These are phyloP conservation scores for Prasinococcaceae sp. DNA, from an alignment of 139 green algal species.

Conservation along the genomic window DNA sequence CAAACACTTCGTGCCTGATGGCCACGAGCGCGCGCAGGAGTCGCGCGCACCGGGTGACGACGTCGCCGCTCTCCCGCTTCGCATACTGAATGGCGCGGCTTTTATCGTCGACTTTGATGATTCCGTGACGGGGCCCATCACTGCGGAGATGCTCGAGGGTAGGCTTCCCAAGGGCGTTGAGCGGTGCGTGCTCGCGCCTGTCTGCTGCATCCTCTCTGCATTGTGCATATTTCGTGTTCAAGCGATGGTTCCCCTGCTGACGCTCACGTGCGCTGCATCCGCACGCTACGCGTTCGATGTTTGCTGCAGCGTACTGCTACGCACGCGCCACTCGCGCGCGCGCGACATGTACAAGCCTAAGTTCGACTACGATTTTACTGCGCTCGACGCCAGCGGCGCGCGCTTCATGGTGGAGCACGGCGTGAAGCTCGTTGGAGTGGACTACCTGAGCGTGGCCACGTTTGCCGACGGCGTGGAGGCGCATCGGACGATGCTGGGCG, in stretches of 20 bases:
- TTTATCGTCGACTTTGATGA: not conserved
- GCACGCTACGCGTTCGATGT: no score
- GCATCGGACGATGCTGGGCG: not conserved
- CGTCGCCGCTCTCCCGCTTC: not conserved
- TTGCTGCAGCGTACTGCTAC: not conserved
- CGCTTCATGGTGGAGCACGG: not conserved
- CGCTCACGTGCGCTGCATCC: no score
- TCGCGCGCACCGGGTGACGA: not conserved
- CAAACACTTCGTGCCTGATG: slow-evolving; percentile 5
- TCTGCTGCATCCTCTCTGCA: no score
- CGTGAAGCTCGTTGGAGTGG: not conserved
- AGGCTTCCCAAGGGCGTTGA: no score
- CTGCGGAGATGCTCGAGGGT: no score
- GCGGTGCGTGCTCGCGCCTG: no score
- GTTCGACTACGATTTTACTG: not conserved
- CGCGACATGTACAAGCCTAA: not conserved
- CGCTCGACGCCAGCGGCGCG: not conserved
- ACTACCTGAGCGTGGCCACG: not conserved
- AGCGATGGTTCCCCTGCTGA: no score
- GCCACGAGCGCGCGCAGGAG: not conserved
- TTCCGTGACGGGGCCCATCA: no score
- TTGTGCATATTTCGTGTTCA: no score
- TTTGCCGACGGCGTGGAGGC: not conserved
- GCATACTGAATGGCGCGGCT: not conserved
- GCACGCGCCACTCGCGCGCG: not conserved